These are phyloP conservation scores for Lachnellula subtilissima DNA, from an alignment of 2,329 filamentous ascomycete genomes.

Conservation along the genomic window DNA sequence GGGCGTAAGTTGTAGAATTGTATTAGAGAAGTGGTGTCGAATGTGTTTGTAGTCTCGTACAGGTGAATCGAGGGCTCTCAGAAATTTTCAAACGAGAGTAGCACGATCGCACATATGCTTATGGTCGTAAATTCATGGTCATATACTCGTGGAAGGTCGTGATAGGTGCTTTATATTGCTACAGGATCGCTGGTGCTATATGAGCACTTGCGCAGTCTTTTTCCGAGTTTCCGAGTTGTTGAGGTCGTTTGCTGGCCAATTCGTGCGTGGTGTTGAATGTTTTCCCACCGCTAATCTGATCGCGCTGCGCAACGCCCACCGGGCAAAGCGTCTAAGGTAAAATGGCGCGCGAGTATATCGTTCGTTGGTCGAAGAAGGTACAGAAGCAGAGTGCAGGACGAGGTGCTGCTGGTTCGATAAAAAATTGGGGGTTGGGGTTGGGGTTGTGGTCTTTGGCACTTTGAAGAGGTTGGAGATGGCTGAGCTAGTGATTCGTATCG, in stretches of 20 bases:
- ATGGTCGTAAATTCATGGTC: constrained; percentile 26
- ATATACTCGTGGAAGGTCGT: constrained; percentile 10
- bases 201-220: constrained; percentile 1
- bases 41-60: neutral
- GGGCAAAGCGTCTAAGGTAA: neutral
- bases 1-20: constrained; percentile 1
- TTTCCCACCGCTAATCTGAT: constrained; percentile 3
- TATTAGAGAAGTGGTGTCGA: neutral
- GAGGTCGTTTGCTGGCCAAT: neutral
- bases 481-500: neutral
- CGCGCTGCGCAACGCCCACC: constrained; percentile 1
- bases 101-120: constrained; percentile 19
- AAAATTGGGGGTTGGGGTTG: neutral
- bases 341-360: neutral
- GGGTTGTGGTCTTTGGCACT: too few species aligned
- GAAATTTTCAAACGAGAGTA: constrained; percentile 14
- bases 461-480: neutral
- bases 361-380: neutral
- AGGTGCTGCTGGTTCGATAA: neutral
- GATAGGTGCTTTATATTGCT: constrained; percentile 3
- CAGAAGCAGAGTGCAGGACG: neutral
- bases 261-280: neutral
- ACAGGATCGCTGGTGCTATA: constrained; percentile 4
- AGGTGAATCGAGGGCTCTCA: neutral
- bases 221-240: neutral